Percentiles rank a stretch among this genome's conserved stretches.
These are phyloP conservation scores for Lablab purpureus DNA, from an alignment of 306 rosid genomes.

Conservation along the genomic window DNA sequence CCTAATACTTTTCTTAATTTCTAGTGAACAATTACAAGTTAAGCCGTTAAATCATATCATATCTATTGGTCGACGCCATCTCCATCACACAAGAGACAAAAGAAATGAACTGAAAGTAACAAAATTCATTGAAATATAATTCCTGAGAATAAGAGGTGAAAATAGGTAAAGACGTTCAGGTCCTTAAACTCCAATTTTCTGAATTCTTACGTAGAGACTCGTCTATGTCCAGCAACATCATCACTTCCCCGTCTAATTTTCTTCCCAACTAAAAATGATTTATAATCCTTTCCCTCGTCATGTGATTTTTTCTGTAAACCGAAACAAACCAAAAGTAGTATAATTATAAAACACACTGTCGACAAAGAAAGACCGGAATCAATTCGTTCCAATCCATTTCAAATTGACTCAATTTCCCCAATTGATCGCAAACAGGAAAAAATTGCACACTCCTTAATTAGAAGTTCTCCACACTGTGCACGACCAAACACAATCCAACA, in stretches of 20 bases:
- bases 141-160: neutral
- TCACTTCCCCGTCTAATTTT: neutral
- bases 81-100: neutral
- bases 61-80: neutral
- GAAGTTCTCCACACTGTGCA: conserved; percentile 14
- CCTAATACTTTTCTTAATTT: neutral
- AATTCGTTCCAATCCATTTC: conserved; percentile 2
- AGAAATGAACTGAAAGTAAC: neutral
- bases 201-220: neutral
- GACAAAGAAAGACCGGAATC: neutral
- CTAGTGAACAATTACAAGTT: conserved; percentile 4
- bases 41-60: neutral
- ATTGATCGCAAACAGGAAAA: neutral
- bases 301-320: neutral
- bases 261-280: conserved; percentile 7
- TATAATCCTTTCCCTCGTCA: neutral
- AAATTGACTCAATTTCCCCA: conserved; percentile 27
- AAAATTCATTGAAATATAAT: neutral
- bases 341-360: neutral
- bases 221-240: neutral
- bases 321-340: conserved; percentile 14
- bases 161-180: neutral
- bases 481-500: neutral
- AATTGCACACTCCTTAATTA: neutral
- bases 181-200: neutral